phyloP scores from a whole-genome alignment of 495 filamentous ascomycete species.

The Sphaerosporella brunnea region DNA sequence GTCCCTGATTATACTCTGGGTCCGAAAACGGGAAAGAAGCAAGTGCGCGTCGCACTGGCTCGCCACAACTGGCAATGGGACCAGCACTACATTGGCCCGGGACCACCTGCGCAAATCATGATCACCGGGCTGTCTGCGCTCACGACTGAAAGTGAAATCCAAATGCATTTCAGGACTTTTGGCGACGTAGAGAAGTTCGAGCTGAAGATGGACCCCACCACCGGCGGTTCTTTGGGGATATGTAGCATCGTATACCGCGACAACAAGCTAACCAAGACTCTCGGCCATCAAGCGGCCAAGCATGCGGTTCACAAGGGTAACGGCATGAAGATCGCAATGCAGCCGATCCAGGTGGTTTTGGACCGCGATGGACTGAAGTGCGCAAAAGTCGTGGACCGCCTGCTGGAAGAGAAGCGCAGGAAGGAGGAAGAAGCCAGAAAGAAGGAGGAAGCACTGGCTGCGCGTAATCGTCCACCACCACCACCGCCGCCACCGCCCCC shows the following conservation, averaged over 20 bases:
- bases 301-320: slow-evolving; percentile 53
- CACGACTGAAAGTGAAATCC: slow-evolving; percentile 57
- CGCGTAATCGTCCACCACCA: slow-evolving; percentile 27
- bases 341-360: slow-evolving; percentile 58
- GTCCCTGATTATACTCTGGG: slow-evolving; percentile 47
- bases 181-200: slow-evolving; percentile 77
- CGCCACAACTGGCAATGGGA: slow-evolving; percentile 57
- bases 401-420: slow-evolving; percentile 46
- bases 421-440: slow-evolving; percentile 31
- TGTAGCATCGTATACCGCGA: slow-evolving; percentile 82
- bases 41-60: slow-evolving; percentile 60
- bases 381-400: slow-evolving; percentile 49
- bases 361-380: slow-evolving; percentile 77
- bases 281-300: slow-evolving; percentile 56
- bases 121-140: slow-evolving; percentile 89
- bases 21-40: slow-evolving; percentile 37
- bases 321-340: slow-evolving; percentile 51
- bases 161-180: slow-evolving; percentile 64
- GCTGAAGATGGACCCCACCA: slow-evolving; percentile 81
- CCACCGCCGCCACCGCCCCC: not conserved
- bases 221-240: slow-evolving; percentile 80
- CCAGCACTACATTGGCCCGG: slow-evolving; percentile 70
- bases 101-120: slow-evolving; percentile 73
- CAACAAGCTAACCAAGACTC: slow-evolving; percentile 36
- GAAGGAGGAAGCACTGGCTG: slow-evolving; percentile 11